Conservation (phyloP, 2,329 filamentous ascomycete species). For the Exophiala sideris region DNA sequence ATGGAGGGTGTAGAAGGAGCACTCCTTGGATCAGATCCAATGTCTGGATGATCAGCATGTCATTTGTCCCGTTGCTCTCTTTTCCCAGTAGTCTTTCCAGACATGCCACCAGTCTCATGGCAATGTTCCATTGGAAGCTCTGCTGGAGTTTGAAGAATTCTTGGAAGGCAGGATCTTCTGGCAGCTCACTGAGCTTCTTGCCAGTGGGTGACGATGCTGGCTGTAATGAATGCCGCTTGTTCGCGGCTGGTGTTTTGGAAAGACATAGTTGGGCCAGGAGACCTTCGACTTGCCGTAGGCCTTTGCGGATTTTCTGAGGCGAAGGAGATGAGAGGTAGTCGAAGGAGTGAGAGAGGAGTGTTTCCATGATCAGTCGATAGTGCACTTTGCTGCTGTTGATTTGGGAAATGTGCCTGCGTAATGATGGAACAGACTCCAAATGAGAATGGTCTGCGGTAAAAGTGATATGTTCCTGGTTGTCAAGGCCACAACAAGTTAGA, state of each 20-base stretch:
- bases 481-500: slow-evolving; percentile 15
- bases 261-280: slow-evolving; percentile 93
- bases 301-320: slow-evolving; percentile 84
- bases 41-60: slow-evolving; percentile 81
- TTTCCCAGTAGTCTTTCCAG: slow-evolving; percentile 83
- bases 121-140: slow-evolving; percentile 96
- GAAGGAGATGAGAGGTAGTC: slow-evolving; percentile 95
- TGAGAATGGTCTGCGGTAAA: not conserved
- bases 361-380: slow-evolving; percentile 66
- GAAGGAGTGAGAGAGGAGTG: slow-evolving; percentile 85
- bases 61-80: slow-evolving; percentile 75
- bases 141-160: slow-evolving; percentile 97
- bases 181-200: slow-evolving; percentile 67
- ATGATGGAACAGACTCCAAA: not conserved
- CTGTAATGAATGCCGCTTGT: slow-evolving; percentile 43
- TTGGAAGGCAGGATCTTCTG: slow-evolving; percentile 80
- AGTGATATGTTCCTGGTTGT: slow-evolving; percentile 2
- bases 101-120: slow-evolving; percentile 77
- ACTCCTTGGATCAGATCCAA: slow-evolving; percentile 86
- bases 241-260: slow-evolving; percentile 46
- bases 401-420: not conserved
- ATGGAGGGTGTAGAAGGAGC: slow-evolving; percentile 84
- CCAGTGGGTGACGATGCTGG: slow-evolving; percentile 41
- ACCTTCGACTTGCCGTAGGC: slow-evolving; percentile 88
- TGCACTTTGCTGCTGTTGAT: not conserved